Conservation (phyloP, 2,329 filamentous ascomycete species). For the Alternaria sp. region DNA sequence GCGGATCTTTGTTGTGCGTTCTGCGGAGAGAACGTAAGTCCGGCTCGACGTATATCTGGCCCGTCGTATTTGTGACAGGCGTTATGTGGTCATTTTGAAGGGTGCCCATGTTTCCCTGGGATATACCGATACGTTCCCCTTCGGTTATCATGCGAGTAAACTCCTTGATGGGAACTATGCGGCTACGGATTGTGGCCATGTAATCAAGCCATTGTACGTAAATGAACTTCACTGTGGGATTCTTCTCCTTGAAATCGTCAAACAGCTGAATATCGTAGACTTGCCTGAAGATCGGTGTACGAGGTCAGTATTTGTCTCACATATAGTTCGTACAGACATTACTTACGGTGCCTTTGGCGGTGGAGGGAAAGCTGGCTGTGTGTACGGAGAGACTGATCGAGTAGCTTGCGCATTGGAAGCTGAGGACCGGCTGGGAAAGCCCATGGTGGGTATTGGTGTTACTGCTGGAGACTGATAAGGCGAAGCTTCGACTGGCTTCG, state of each 20-base stretch:
- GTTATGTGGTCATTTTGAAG: constrained; percentile 72
- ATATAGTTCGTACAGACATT: background rate
- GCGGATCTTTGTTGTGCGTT: constrained; percentile 57
- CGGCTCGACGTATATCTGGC: constrained; percentile 72
- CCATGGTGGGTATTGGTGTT: constrained; percentile 18
- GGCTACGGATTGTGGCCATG: constrained; percentile 72
- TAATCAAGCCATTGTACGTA: constrained; percentile 82
- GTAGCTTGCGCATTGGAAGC: constrained; percentile 12
- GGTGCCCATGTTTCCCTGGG: constrained; percentile 70
- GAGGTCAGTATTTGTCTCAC: background rate
- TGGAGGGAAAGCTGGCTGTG: constrained; percentile 37
- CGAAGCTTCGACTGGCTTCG: constrained; percentile 31
- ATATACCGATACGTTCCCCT: constrained; percentile 64
- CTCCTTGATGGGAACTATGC: constrained; percentile 70
- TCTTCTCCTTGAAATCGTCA: constrained; percentile 60
- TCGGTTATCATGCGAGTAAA: constrained; percentile 50
- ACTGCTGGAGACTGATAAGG: constrained; percentile 19
- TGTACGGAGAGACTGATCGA: constrained; percentile 24
- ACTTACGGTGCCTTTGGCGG: constrained; percentile 34
- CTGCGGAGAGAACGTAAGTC: constrained; percentile 70
- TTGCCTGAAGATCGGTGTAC: constrained; percentile 5
- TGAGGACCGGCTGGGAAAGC: constrained; percentile 10
- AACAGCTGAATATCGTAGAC: constrained; percentile 52
- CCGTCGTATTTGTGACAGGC: constrained; percentile 64
- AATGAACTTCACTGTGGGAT: constrained; percentile 69